Evolutionary conservation across 768 basidiomycete genomes (phyloP), one percentile per base, ranked within the genome.

Genomic region (Phanerodontia chrysosporium): DNA sequence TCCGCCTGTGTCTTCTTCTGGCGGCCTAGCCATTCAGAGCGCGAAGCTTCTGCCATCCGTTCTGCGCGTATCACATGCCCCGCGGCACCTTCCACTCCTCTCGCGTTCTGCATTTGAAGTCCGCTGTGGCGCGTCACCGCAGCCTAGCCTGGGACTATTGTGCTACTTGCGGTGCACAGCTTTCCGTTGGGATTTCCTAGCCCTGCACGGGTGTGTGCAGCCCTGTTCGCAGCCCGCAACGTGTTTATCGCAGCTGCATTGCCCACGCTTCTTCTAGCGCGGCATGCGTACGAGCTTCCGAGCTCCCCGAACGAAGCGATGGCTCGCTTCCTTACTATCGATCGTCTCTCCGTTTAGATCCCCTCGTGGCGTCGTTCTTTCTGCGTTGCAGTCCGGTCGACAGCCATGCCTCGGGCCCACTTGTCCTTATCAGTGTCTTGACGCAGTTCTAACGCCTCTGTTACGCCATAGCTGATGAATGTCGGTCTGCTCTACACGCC

Each of bases 401-500:
- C n/a, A n/a, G n/a, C n/a, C n/a, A n/a, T n/a, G n/a, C n/a, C n/a
- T n/a, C n/a, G n/a, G n/a, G n/a, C n/a, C n/a, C n/a, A n/a, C n/a
- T n/a, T n/a, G 2, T 46, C 28, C 25, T 49, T 29, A 14, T 1
- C 27, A 7, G 18, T 45, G 18, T 45, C n/a, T 45, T 48, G 16
- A 13, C 48, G n/a, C 48, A 18, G 14, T 16, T 9, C 48, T 29
- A n/a, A 49, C 48, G 48, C 48, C 8, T 18, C 18, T 42, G 8
- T 42, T 10, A 42, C 46, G 21, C 49, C 57, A 58, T 70, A 80
- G 76, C 76, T 97, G 64, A 98, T 98, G 97, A 97, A 97, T 69
- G 80, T 96, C 64, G 97, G 97, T 56, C 81, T 99, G 49, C 82
- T 99, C 36, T 93, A 95, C 73, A 95, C 95, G 1, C 96, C 96